Percentiles rank a stretch among this genome's conserved stretches.
Evolutionary conservation across 768 basidiomycete genomes (phyloP).

Genomic region (Mycena galericulata): DNA sequence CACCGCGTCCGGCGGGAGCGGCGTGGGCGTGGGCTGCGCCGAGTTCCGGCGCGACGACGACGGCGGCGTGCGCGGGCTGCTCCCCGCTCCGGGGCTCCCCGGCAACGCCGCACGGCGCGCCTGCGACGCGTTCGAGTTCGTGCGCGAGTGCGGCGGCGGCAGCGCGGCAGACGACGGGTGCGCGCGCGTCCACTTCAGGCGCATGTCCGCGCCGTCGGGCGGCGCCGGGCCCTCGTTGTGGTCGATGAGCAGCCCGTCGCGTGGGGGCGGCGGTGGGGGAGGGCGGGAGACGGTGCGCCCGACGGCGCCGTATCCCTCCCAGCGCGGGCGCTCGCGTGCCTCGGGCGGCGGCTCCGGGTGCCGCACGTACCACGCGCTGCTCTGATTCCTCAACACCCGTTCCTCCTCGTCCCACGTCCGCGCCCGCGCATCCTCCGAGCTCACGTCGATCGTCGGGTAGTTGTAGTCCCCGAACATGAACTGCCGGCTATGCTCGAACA

Average conservation of each 20-base stretch:
- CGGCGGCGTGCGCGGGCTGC: constrained; percentile 43
- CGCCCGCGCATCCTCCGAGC: constrained; percentile 75
- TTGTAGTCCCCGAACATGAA: constrained; percentile 93
- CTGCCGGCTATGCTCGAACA: constrained; percentile 80
- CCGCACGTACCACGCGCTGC: constrained; percentile 76
- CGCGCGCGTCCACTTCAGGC: constrained; percentile 58
- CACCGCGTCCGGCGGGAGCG: constrained; percentile 79
- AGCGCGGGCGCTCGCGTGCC: constrained; percentile 53
- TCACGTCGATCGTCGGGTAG: constrained; percentile 91
- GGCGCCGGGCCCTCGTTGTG: constrained; percentile 52
- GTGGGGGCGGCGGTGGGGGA: not conserved
- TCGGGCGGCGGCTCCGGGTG: constrained; percentile 53
- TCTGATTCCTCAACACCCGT: constrained; percentile 79
- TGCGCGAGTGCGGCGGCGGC: constrained; percentile 33
- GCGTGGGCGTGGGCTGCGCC: constrained; percentile 35
- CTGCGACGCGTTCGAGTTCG: constrained; percentile 31
- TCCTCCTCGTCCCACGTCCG: constrained; percentile 89
- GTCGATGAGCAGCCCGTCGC: constrained; percentile 55
- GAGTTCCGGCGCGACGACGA: constrained; percentile 41
- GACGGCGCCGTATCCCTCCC: constrained; percentile 72
- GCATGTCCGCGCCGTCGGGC: constrained; percentile 51
- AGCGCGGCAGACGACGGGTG: too few relatives aligned
- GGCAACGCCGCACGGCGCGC: not conserved
- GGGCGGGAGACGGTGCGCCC: constrained; percentile 40
- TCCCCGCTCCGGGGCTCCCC: constrained; percentile 8